Evolutionary conservation across 495 filamentous ascomycete genomes (phyloP), one percentile per base, ranked within the genome.

Genomic region (Rhizodiscina lignyota): DNA sequence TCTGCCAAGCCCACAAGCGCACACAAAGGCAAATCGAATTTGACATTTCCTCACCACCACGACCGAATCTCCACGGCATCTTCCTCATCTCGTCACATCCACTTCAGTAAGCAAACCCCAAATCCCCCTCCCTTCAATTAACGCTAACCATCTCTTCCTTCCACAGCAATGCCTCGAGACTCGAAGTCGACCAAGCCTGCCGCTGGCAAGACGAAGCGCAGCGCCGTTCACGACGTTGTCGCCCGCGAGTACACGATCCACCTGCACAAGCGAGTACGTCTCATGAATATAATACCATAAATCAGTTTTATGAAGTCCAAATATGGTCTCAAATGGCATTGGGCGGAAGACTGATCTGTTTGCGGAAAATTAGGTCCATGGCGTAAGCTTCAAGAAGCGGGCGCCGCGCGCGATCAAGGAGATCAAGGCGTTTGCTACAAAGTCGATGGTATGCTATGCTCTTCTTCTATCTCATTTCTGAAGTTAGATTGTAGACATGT

Each of bases 221-320:
- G 85, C 58, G 89, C 89, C 64, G 92, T 96, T 61, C 78, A 81
- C 56, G 86, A 96, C 64, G 91, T 96, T 53, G 89, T 99, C 56
- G 76, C 89, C 40, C 84, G 89, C 72, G 91, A 99, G 71, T 99
- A 96, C 75, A 99, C 89, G 61, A 99, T 99, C 72, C 87, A 99
- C 74, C 66, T 99, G 45, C 89, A 99, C 79, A 96, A 92, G 77
- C 77, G 86, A 63, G 89, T 96, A 91, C 61, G 82, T 83, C 62
- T n/a, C n/a, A n/a, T n/a, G n/a, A n/a, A n/a, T n/a, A n/a, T n/a
- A n/a, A 34, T 23, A 27, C 18, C 5, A 18, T 16, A 17, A 64
- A 64, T 64, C 67, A 67, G 72, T 77, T 76, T 76, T 54, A 68
- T 76, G 72, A 75, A 76, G 72, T 76, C 70, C 70, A 74, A 32